Base-by-base conservation (phyloP, 306 rosid species). In the Adenanthera pavonina region DNA sequence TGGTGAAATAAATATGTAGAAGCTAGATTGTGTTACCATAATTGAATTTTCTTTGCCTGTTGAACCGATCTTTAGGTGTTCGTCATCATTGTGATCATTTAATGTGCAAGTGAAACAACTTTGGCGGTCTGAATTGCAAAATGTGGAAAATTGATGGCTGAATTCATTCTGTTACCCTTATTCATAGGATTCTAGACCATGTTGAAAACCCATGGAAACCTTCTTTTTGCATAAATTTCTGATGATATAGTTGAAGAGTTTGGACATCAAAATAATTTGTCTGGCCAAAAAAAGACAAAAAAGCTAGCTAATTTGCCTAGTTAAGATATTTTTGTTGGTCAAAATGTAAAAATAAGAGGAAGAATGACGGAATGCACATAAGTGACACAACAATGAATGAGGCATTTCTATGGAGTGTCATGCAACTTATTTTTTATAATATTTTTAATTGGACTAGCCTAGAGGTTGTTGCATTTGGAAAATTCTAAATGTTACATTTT, bases 371-470 rank as follows among this genome's bases (percentile, higher is more conserved):
- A 3, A 36, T 68, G 73, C 49, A 8, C 46, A 3, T 52, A 5
- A 40, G 43, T 25, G 30, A 25, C 30, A 25, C 30, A 25, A 25
- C 30, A 8, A 68, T 8, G 14, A 70, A 46, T 77, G 69, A 77
- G 51, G 46, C 53, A 40, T 67, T 13, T 59, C 17, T 11, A 13
- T 80, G 51, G 48, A 56, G n/a, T 62, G 73, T 11, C 44, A 13
- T 54, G 61, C 61, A n/a, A 6, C 12, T 7, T 54, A 54, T 54
- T 19, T 64, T 60, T 65, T 33, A 20, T 35, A 40, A 40, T 54
- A 68, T 11, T 61, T 73, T 72, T 25, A 19, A 36, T 74, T 67
- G 67, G 61, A 41, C 81, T 78, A 56, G 54, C 74, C 38, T 83
- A 53, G 16, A 72, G 25, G 49, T 80, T 40, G 49, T 77, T 33